These are phyloP conservation scores for Pachysandra terminalis DNA, from an alignment of 164 flowering plant species.

Conservation along the genomic window DNA sequence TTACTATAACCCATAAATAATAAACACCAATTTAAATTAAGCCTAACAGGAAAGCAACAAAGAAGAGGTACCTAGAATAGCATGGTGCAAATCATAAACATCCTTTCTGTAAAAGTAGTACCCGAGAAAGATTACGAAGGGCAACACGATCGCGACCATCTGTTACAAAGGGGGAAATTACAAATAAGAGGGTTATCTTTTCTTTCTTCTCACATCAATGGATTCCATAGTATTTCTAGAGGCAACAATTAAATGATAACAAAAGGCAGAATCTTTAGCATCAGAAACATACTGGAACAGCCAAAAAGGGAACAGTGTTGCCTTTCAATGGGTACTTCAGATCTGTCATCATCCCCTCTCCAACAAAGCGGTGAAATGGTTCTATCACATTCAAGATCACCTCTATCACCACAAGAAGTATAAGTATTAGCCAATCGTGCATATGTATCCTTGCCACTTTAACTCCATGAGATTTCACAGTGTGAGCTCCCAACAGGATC, in stretches of 20 bases:
- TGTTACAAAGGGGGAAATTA: constrained; percentile 3
- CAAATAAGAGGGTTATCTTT: constrained; percentile 2
- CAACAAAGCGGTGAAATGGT: constrained; percentile 91
- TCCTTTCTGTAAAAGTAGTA: constrained; percentile 39
- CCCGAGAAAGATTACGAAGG: constrained; percentile 19
- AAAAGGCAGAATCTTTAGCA: not conserved
- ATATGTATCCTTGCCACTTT: constrained; percentile 61
- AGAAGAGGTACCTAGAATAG: constrained; percentile 30
- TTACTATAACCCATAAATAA: constrained; percentile 8
- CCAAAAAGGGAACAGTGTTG: constrained; percentile 76
- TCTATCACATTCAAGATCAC: constrained; percentile 58
- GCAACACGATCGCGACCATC: constrained; percentile 19
- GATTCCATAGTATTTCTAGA: not conserved
- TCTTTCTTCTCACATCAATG: not conserved
- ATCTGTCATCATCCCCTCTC: constrained; percentile 76
- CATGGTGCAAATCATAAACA: constrained; percentile 58
- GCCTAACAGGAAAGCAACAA: not conserved
- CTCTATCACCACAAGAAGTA: constrained; percentile 60
- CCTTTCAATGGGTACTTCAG: constrained; percentile 62
- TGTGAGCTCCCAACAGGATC: constrained; percentile 69
- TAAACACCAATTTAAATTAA: not conserved
- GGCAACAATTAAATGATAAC: not conserved
- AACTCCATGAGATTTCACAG: constrained; percentile 75
- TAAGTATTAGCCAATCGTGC: constrained; percentile 84
- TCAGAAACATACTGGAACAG: constrained; percentile 55